These are phyloP conservation scores for Globisporangium abappressorium DNA, from an alignment of 352 stramenopile species.

Conservation along the genomic window DNA sequence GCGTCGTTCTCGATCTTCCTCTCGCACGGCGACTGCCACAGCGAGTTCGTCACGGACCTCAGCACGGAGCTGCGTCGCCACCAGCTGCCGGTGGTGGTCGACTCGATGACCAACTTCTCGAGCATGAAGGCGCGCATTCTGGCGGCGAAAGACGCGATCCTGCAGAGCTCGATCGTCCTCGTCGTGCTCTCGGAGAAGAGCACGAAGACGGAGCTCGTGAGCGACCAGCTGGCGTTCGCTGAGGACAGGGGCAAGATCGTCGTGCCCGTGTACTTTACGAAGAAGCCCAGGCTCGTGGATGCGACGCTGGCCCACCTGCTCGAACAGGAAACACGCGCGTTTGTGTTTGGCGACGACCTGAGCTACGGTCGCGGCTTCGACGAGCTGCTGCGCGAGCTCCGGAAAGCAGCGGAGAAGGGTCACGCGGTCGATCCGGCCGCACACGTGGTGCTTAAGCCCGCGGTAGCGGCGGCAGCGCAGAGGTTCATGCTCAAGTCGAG, in stretches of 20 bases:
- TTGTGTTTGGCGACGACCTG: slow-evolving; percentile 61
- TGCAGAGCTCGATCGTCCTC: slow-evolving; percentile 64
- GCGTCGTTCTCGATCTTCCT: slow-evolving; percentile 62
- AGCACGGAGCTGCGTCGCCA: slow-evolving; percentile 49
- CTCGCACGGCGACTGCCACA: slow-evolving; percentile 73
- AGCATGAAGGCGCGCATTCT: slow-evolving; percentile 77
- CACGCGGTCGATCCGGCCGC: slow-evolving; percentile 23
- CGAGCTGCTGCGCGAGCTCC: slow-evolving; percentile 46
- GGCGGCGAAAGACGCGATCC: slow-evolving; percentile 73
- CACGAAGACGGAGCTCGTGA: slow-evolving; percentile 78
- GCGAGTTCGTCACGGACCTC: slow-evolving; percentile 58
- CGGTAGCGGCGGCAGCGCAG: slow-evolving; percentile 35
- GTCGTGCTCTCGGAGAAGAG: slow-evolving; percentile 74
- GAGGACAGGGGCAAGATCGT: slow-evolving; percentile 81
- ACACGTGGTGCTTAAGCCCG: slow-evolving; percentile 27
- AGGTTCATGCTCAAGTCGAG: slow-evolving; percentile 29
- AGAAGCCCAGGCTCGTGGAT: slow-evolving; percentile 43
- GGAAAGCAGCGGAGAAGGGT: slow-evolving; percentile 20
- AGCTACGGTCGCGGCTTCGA: slow-evolving; percentile 66
- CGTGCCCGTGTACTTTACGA: slow-evolving; percentile 70
- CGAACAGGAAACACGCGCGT: slow-evolving; percentile 30
- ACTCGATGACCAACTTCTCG: slow-evolving; percentile 67
- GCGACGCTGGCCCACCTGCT: slow-evolving; percentile 31
- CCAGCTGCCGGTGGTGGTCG: slow-evolving; percentile 48
- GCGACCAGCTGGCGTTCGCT: slow-evolving; percentile 78